A percentile compares a stretch with the other conserved stretches of the same genome.
These are phyloP conservation scores for Sporisorium exsertum DNA, from an alignment of 1,284 basidiomycete genomes.

Conservation along the genomic window DNA sequence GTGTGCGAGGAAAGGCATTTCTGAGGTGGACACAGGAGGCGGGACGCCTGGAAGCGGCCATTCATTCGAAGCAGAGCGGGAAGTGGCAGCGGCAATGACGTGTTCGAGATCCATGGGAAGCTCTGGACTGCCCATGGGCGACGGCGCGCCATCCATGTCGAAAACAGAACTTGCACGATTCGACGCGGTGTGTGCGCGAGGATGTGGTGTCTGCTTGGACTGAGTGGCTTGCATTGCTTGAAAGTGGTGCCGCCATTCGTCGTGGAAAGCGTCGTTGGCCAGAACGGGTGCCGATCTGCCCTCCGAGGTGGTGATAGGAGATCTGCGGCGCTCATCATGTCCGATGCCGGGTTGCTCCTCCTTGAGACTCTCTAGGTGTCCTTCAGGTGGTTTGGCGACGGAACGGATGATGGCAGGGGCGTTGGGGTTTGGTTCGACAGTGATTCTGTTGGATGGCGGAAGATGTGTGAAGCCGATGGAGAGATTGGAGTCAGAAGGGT, in stretches of 20 bases:
- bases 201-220: background rate
- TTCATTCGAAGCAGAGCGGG: constrained; percentile 2
- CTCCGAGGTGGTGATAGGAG: background rate
- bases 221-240: constrained; percentile 3
- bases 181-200: background rate
- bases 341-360: constrained; percentile 19
- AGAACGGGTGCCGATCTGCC: background rate
- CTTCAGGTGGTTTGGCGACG: constrained; percentile 47
- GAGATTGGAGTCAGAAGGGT: background rate
- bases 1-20: constrained; percentile 3
- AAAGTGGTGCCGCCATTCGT: constrained; percentile 18
- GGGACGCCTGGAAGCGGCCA: constrained; percentile 9
- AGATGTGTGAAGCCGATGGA: background rate
- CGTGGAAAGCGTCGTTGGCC: background rate
- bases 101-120: constrained; percentile 33
- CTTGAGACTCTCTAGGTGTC: constrained; percentile 27
- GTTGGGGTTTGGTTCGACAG: constrained; percentile 33
- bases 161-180: constrained; percentile 5
- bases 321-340: background rate
- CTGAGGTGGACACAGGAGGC: background rate
- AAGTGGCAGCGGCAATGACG: constrained; percentile 26
- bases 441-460: constrained; percentile 23
- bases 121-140: constrained; percentile 46
- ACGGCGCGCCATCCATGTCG: constrained; percentile 36
- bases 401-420: constrained; percentile 34